phyloP scores from a whole-genome alignment of 2,329 filamentous ascomycete genomes.

The Kalmusia sp. region DNA sequence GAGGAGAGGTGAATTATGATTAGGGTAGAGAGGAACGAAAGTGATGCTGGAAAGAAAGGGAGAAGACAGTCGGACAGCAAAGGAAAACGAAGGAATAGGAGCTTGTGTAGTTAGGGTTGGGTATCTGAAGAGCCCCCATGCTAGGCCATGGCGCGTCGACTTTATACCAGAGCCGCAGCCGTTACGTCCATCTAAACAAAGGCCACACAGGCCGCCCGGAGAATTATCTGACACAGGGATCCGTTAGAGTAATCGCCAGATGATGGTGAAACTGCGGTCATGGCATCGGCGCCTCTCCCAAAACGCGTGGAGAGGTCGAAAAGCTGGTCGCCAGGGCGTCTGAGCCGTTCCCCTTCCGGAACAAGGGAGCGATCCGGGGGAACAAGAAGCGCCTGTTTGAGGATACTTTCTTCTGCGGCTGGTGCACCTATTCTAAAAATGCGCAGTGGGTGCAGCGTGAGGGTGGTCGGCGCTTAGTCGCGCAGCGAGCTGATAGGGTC shows the following conservation, averaged over 20 bases:
- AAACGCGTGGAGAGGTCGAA: constrained; percentile 32
- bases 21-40: constrained; percentile 38
- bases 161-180: constrained; percentile 44
- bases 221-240: constrained; percentile 49
- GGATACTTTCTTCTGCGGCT: constrained; percentile 27
- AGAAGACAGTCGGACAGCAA: constrained; percentile 39
- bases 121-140: constrained; percentile 29
- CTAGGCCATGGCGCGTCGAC: constrained; percentile 15
- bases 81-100: constrained; percentile 43
- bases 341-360: constrained; percentile 31
- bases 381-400: constrained; percentile 47
- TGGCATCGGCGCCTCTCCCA: constrained; percentile 34
- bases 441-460: constrained; percentile 28
- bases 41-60: constrained; percentile 39
- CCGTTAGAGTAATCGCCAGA: constrained; percentile 51
- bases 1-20: constrained; percentile 39
- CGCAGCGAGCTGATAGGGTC: constrained; percentile 31
- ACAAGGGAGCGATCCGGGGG: constrained; percentile 30
- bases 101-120: constrained; percentile 32
- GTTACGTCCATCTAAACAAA: constrained; percentile 31
- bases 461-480: constrained; percentile 32
- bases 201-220: constrained; percentile 38
- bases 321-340: constrained; percentile 35
- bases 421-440: constrained; percentile 48
- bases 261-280: constrained; percentile 34